Conservation (phyloP, 805 yeast species). For the Grigorovia jiainica region DNA sequence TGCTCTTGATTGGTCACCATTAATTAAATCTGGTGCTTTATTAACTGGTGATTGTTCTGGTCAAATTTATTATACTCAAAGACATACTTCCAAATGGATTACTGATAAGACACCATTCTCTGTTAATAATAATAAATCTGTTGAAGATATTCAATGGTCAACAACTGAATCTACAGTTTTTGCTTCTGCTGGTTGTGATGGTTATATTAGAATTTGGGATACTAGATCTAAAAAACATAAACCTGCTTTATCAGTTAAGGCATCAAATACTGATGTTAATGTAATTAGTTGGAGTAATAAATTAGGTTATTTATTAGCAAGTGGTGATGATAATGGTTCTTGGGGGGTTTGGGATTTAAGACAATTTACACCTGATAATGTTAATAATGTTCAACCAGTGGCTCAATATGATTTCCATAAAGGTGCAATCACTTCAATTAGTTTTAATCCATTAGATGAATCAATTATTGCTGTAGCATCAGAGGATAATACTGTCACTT, state of each 20-base stretch:
- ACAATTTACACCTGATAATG: constrained; percentile 50
- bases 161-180: constrained; percentile 86
- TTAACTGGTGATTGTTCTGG: constrained; percentile 88
- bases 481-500: constrained; percentile 91
- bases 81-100: constrained; percentile 71
- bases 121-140: constrained; percentile 56
- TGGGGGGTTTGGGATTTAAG: constrained; percentile 99
- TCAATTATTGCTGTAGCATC: constrained; percentile 92
- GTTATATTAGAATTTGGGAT: constrained; percentile 86
- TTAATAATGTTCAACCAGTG: constrained; percentile 55
- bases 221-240: constrained; percentile 85
- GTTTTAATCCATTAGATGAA: constrained; percentile 92
- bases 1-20: constrained; percentile 94
- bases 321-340: constrained; percentile 94
- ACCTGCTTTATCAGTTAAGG: constrained; percentile 79
- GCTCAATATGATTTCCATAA: constrained; percentile 94
- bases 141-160: constrained; percentile 97
- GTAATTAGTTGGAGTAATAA: constrained; percentile 93
- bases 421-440: constrained; percentile 83
- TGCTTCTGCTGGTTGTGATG: constrained; percentile 85
- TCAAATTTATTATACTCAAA: constrained; percentile 63
- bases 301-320: constrained; percentile 77
- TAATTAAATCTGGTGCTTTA: constrained; percentile 66
- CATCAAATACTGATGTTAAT: constrained; percentile 77
- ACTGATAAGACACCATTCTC: constrained; percentile 77